Conservation (phyloP, 345 rosid genomes). For the Atalantia buxifolia region DNA sequence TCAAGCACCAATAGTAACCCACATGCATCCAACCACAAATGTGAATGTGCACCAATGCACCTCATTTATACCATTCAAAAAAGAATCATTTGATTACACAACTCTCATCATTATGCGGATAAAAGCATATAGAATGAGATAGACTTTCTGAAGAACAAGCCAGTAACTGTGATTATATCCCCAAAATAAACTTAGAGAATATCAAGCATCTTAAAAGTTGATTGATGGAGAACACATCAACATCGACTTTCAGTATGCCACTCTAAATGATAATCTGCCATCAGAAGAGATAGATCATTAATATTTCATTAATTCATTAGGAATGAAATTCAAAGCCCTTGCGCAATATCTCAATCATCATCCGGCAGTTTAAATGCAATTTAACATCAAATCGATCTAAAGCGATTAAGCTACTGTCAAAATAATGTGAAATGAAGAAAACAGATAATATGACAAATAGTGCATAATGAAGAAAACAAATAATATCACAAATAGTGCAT, state of each 20-base stretch:
- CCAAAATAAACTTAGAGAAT: background rate
- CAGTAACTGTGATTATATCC: background rate
- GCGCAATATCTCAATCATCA: conserved; percentile 26
- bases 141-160: background rate
- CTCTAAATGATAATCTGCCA: background rate
- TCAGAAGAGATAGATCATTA: conserved; percentile 7
- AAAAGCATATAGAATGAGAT: background rate
- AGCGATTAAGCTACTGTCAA: too few relatives aligned
- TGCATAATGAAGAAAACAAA: too few relatives aligned
- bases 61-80: background rate
- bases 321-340: conserved; percentile 28
- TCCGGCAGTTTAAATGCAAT: background rate
- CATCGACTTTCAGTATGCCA: background rate
- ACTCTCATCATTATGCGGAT: background rate
- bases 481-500: background rate
- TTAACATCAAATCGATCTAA: background rate
- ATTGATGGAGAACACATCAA: background rate
- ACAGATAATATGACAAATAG: background rate
- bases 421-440: background rate
- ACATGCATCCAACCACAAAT: background rate
- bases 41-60: background rate
- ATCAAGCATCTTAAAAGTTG: background rate
- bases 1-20: background rate
- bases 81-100: background rate
- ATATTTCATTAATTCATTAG: conserved; percentile 16